A percentile compares a stretch with the other conserved stretches of the same genome.
phyloP scores from a whole-genome alignment of 2,329 filamentous ascomycete species.

The Microsporum canis region DNA sequence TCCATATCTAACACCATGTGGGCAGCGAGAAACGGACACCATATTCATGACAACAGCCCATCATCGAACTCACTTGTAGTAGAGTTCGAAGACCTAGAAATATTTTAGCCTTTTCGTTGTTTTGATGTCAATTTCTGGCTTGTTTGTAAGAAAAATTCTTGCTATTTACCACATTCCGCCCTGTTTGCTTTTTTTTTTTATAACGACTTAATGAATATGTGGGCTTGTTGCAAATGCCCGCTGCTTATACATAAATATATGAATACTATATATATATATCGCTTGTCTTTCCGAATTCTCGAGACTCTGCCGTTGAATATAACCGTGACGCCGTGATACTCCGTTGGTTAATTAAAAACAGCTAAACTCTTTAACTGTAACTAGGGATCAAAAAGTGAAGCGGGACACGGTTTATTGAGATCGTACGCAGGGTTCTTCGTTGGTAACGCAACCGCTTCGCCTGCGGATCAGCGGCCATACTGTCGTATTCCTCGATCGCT shows the following conservation, averaged over 20 bases:
- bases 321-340: not conserved
- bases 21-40: slow-evolving; percentile 27
- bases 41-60: slow-evolving; percentile 16
- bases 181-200: not conserved
- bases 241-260: not conserved
- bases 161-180: not conserved
- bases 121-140: slow-evolving; percentile 11
- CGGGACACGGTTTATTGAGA: not conserved
- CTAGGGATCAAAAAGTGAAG: not conserved
- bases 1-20: slow-evolving; percentile 29
- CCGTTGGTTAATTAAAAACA: not conserved
- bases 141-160: not conserved
- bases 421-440: not conserved
- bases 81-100: slow-evolving; percentile 42
- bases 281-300: not conserved
- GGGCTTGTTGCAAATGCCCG: not conserved
- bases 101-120: slow-evolving; percentile 27
- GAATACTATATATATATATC: not conserved
- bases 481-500: not conserved
- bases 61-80: slow-evolving; percentile 34
- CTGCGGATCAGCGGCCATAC: not conserved
- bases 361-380: not conserved
- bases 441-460: not conserved
- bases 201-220: slow-evolving; percentile 9
- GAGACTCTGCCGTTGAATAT: not conserved